Evolutionary conservation across 2,329 filamentous ascomycete genomes (phyloP), one percentile per base, ranked within the genome.

Genomic region (Talaromyces sp.): DNA sequence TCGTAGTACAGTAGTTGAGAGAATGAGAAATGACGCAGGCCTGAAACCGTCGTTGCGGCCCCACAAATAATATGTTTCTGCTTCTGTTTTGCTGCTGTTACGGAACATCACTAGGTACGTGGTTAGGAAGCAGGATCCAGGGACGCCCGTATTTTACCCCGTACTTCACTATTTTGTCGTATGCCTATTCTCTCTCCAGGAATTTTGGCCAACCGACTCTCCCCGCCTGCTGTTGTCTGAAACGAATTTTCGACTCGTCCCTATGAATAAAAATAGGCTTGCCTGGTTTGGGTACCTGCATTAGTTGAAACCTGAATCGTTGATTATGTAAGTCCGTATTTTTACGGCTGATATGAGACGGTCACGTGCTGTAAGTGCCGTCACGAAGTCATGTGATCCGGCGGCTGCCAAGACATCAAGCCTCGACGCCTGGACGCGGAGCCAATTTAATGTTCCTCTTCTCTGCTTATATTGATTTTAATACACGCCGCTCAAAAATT

Each of bases 261-360:
- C 33, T 37, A 37, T 39, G 33, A 37, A 19, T 56, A 37, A 14
- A 39, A 39, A 56, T 39, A 39, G 52, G 14, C n/a, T 39, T 56
- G 19, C 52, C 33, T 39, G 33, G 52, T 37, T 56, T 56, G 52
- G 52, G 52, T 56, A 56, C 52, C 52, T 56, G 52, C 52, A 56
- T 56, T 56, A 56, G 52, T 56, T 56, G 27, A 35, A 35, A 54
- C 50, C 27, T 35, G 50, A 11, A 19, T 19, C 1, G 2, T 35
- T 54, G 50, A 35, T 37, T 54, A 54, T 54, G 31, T 54, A 37
- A 37, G 35, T 10, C 22, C 2, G n/a, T 35, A 7, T 22, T 35
- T 37, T 56, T 56, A 37, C 31, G 31, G 52, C 14, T 4, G 2
- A 35, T 10, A 37, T 24, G 33, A 11, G 0, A 14, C 9, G 11